Base-by-base conservation (phyloP, 768 basidiomycete species). In the Myochromella boudieri region DNA sequence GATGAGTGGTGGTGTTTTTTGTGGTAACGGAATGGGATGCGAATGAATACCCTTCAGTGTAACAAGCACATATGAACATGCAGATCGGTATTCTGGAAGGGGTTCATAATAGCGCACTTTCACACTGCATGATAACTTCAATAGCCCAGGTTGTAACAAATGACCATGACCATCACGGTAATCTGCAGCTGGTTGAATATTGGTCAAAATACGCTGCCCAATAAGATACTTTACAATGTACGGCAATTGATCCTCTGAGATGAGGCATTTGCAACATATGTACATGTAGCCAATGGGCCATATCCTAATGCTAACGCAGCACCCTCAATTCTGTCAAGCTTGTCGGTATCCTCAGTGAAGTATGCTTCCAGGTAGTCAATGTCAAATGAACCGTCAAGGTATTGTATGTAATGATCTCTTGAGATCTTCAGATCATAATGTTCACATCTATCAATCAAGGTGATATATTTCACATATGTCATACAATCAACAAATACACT, bases 1-100 rank as follows among this genome's bases (percentile, higher is more conserved):
- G 2, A 62, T 38, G 0, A 15, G n/a, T 2, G 49, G 44, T 1
- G 62, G 64, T 18, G 57, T 62, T 28, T 59, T 61, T 6, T 21
- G 21, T 1, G 57, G 59, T 4, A 60, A 25, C 0, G 57, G 62
- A 24, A 59, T 48, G 2, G 57, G 56, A 40, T 63, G 60, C 1
- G 27, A 1, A 37, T 63, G 62, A 4, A 15, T 18, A 11, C 54
- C 53, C 15, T 33, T 12, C 12, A 3, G n/a, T 2, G 37, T 46
- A 4, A 62, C 29, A 3, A 59, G 42, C 17, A 59, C 29, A 12
- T 36, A 50, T 0, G 60, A 55, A 40, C 62, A 63, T 0, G 2
- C 25, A 0, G 1, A 7, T 4, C 52, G 42, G 33, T 31, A 49
- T 3, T 42, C 48, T 11, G 43, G 39, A 1, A 53, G 25, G 6